Percentiles rank a stretch among this genome's conserved stretches.
Conservation (phyloP, 139 green algal species). For the Nannochloris sp. region DNA sequence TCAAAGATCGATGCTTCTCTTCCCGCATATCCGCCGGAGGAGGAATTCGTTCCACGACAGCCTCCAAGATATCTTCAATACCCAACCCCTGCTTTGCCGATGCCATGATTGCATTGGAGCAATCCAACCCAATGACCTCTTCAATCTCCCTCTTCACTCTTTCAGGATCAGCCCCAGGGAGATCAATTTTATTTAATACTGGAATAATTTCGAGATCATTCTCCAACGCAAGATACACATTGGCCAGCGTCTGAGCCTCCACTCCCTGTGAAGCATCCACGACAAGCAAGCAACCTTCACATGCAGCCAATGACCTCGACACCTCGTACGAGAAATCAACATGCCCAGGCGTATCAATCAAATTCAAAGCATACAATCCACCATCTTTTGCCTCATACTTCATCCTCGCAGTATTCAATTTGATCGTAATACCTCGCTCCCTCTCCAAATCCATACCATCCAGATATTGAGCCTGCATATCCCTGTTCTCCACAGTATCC, state of each 20-base stretch:
- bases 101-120: slow-evolving; percentile 53
- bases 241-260: slow-evolving; percentile 96
- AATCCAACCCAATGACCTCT: slow-evolving; percentile 92
- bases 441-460: slow-evolving; percentile 81
- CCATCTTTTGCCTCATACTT: slow-evolving; percentile 61
- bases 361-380: slow-evolving; percentile 67
- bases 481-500: slow-evolving; percentile 62
- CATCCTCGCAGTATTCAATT: slow-evolving; percentile 93
- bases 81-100: slow-evolving; percentile 75
- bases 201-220: slow-evolving; percentile 94
- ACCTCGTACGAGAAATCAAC: slow-evolving; percentile 87
- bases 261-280: slow-evolving; percentile 94
- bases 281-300: slow-evolving; percentile 94
- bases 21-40: slow-evolving; percentile 55
- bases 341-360: slow-evolving; percentile 88
- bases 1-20: slow-evolving; percentile 73
- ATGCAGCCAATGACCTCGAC: slow-evolving; percentile 84
- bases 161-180: slow-evolving; percentile 87
- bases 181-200: slow-evolving; percentile 97
- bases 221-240: slow-evolving; percentile 95
- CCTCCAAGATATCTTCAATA: slow-evolving; percentile 87
- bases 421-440: slow-evolving; percentile 85
- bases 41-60: slow-evolving; percentile 76
- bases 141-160: slow-evolving; percentile 88
- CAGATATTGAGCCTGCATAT: slow-evolving; percentile 86